These are phyloP conservation scores for Polymyxa betae DNA, from an alignment of 208 protist species.

Conservation along the genomic window DNA sequence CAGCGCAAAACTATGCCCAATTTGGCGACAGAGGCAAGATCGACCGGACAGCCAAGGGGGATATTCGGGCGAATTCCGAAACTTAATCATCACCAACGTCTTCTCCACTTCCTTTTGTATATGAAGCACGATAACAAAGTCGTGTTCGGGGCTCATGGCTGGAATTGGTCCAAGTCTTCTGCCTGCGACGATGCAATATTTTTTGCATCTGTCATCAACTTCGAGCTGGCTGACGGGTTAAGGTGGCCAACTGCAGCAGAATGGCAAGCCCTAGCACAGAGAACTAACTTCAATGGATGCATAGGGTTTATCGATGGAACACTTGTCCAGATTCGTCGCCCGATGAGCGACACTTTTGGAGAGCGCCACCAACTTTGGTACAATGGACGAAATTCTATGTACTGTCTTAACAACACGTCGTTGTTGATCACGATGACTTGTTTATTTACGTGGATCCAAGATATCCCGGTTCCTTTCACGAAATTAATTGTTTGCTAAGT, in stretches of 20 bases:
- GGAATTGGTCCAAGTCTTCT: neutral
- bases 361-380: neutral
- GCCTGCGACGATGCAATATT: neutral
- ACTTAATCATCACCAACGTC: no score
- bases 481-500: no score
- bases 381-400: no score
- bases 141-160: neutral
- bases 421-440: no score
- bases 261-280: neutral
- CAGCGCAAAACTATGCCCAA: neutral
- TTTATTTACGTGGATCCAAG: no score
- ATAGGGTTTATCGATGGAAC: neutral
- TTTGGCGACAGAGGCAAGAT: neutral
- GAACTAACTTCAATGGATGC: neutral
- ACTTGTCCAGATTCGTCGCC: neutral
- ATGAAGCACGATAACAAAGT: neutral
- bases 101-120: neutral
- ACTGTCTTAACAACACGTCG: no score
- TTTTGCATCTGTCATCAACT: constrained; percentile 2
- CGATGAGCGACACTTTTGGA: neutral
- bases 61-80: no score
- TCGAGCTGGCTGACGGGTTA: neutral
- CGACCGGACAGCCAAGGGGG: no score
- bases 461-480: no score
- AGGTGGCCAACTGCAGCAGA: neutral